Evolutionary conservation across 2,329 filamentous ascomycete species (phyloP).

Genomic region (Macrophomina pseudophaseolina): DNA sequence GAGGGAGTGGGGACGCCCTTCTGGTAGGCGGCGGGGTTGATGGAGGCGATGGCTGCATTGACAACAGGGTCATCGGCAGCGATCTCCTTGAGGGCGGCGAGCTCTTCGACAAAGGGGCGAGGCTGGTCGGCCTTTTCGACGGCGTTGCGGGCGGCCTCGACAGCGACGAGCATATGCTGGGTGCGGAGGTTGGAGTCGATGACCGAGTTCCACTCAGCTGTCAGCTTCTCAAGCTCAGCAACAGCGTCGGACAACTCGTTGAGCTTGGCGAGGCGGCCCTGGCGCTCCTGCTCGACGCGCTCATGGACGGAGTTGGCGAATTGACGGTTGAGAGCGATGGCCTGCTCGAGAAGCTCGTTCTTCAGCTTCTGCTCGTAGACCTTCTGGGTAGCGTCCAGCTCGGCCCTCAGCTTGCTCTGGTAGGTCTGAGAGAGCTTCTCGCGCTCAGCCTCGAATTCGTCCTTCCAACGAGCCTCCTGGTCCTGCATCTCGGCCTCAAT

Average conservation of each 20-base stretch:
- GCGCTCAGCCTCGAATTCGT: conserved; percentile 88
- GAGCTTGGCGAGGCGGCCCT: conserved; percentile 84
- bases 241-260: conserved; percentile 79
- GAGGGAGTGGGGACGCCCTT: conserved; percentile 82
- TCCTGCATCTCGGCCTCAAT: conserved; percentile 81
- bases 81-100: conserved; percentile 93
- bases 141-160: conserved; percentile 87
- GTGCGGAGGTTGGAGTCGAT: conserved; percentile 90
- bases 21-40: conserved; percentile 93
- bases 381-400: conserved; percentile 79
- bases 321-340: conserved; percentile 82
- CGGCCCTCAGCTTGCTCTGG: conserved; percentile 76
- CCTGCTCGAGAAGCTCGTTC: conserved; percentile 89
- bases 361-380: conserved; percentile 81
- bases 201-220: conserved; percentile 86
- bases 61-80: conserved; percentile 84
- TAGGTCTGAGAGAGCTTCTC: conserved; percentile 78
- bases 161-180: conserved; percentile 93
- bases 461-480: conserved; percentile 82
- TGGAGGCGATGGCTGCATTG: conserved; percentile 91
- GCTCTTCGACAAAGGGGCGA: conserved; percentile 86
- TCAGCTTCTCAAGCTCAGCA: conserved; percentile 83
- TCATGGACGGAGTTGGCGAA: conserved; percentile 79
- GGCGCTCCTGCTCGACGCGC: conserved; percentile 86
- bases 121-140: conserved; percentile 77